Conservation (phyloP, 257 asterid species). For the Solanum rostratum region DNA sequence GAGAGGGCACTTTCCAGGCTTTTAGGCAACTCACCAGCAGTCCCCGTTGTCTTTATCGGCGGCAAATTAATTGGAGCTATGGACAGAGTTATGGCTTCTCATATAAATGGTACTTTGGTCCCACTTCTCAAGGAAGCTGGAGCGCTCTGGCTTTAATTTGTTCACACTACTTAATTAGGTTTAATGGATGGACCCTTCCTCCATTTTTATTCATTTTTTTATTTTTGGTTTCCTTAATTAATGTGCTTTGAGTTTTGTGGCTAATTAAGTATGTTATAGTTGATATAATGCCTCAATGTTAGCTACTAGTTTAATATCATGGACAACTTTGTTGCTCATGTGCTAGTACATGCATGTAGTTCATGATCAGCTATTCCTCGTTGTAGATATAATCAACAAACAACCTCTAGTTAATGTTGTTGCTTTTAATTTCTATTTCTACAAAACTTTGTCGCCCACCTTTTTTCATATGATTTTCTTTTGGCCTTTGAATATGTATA, state of each 20-base stretch:
- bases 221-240: not conserved
- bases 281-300: not conserved
- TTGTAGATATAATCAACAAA: not conserved
- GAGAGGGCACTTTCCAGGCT: conserved; percentile 28
- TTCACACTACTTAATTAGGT: not conserved
- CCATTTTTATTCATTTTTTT: not conserved
- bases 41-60: conserved; percentile 38
- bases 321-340: not conserved
- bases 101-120: conserved; percentile 32
- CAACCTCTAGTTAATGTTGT: not conserved
- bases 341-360: not conserved
- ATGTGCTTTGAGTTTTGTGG: not conserved
- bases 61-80: conserved; percentile 35
- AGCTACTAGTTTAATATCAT: not conserved
- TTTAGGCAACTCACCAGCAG: conserved; percentile 19
- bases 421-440: too few relatives aligned
- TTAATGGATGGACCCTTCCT: not conserved
- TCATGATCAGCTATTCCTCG: not conserved
- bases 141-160: conserved; percentile 31
- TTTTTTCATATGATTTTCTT: too few relatives aligned
- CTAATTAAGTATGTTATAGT: not conserved
- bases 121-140: conserved; percentile 39
- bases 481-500: too few relatives aligned
- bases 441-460: too few relatives aligned
- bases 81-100: conserved; percentile 44